These are phyloP conservation scores for Diaporthe longicolla DNA, from an alignment of 2,329 filamentous ascomycete genomes.

Conservation along the genomic window DNA sequence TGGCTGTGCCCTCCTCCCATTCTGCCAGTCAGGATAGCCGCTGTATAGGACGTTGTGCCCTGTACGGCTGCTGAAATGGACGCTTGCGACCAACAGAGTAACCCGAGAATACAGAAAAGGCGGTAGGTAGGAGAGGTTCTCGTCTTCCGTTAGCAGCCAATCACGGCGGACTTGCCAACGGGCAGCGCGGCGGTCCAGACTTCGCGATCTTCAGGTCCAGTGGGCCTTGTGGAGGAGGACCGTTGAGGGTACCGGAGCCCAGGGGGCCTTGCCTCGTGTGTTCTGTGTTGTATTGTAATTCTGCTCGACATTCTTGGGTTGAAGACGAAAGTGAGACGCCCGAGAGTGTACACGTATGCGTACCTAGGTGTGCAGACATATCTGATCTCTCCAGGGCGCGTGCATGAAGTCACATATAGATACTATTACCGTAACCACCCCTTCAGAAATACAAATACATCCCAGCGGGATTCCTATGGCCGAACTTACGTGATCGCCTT, in stretches of 20 bases:
- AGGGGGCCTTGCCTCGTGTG: background rate
- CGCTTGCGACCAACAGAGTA: slow-evolving; percentile 3
- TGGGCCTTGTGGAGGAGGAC: slow-evolving; percentile 1
- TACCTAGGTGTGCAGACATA: background rate
- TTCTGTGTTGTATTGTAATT: background rate
- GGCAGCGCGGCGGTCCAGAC: slow-evolving; percentile 28
- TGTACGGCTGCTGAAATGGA: background rate
- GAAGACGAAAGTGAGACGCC: background rate
- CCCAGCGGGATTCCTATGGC: no score
- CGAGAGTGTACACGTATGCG: background rate
- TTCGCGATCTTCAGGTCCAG: slow-evolving; percentile 25
- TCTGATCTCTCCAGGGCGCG: no score
- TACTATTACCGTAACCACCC: no score
- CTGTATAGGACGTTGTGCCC: slow-evolving; percentile 16
- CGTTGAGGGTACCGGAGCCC: background rate
- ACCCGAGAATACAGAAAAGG: slow-evolving; percentile 14
- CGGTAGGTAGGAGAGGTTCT: slow-evolving; percentile 3
- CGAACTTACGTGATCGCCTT: no score
- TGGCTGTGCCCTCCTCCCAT: background rate
- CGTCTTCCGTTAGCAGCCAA: background rate
- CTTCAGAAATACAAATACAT: no score
- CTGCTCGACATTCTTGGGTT: no score
- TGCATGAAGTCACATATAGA: no score
- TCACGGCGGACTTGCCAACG: background rate
- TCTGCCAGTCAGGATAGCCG: slow-evolving; percentile 17